Evolutionary conservation across 352 stramenopile species (phyloP), one percentile per base, ranked within the genome.

Genomic region (Hyphochytrium catenoides): DNA sequence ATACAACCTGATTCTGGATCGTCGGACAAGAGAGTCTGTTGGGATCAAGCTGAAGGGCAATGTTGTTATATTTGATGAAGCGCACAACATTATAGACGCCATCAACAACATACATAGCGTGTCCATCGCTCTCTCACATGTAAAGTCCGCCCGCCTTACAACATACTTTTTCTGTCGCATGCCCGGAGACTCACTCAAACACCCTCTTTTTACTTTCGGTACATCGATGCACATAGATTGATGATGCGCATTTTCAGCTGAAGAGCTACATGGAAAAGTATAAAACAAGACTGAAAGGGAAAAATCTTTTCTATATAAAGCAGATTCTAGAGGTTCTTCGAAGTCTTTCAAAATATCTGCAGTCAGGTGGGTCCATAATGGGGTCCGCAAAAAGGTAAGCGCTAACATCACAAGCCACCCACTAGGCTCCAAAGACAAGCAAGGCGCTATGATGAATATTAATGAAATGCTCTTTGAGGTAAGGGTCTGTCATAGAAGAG

Each of bases 61-160:
- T 29, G 72, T 98, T 6, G 69, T 99, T 11, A 62, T 99, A 7
- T 74, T 98, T 26, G 92, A 99, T 51, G 92, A 99, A 52, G 92
- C 90, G 11, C 92, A 99, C 56, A 99, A 99, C 52, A 73, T 98
- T 26, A 65, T 95, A 5, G 86, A 96, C 43, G 76, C 87, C 8
- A 73, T 98, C 39, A 90, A 88, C 46, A 69, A 62, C 40, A 82
- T 73, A 5, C 81, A 92, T 51, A 77, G 70, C 26, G 63, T 79
- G 8, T 43, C 63, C 14, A 25, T 63, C 2, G 35, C 48, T 37
- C 25, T 31, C 9, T 34, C 39, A 9, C 32, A 41, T 8, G 39
- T 46, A 41, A 14, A n/a, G n/a, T n/a, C n/a, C n/a, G n/a, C n/a
- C n/a, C n/a, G n/a, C n/a, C n/a, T n/a, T n/a, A n/a, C n/a, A n/a